These are phyloP conservation scores for Quambalaria eucalypti DNA, from an alignment of 1,284 basidiomycete species.

Conservation along the genomic window DNA sequence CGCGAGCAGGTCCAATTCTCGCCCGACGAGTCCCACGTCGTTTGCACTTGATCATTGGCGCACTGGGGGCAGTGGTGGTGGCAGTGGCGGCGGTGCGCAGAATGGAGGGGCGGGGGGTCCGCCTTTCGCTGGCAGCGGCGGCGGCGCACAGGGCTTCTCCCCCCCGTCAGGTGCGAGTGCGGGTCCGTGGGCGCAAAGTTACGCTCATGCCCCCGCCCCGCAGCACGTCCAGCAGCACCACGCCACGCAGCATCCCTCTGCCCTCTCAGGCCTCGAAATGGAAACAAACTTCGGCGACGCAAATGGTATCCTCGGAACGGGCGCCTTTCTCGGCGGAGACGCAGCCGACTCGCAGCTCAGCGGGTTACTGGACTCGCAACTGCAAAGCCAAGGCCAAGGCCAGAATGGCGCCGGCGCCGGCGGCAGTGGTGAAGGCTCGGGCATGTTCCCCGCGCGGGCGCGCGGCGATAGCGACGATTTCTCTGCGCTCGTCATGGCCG, in stretches of 20 bases:
- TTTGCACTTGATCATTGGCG: too few relatives aligned
- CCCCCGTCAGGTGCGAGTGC: too few relatives aligned
- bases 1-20: background rate
- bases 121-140: too few relatives aligned
- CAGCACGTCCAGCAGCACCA: background rate
- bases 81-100: background rate
- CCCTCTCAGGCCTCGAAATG: background rate
- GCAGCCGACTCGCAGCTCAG: background rate
- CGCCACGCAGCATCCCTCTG: background rate
- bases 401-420: too few relatives aligned
- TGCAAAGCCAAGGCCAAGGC: too few relatives aligned
- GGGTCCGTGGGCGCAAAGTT: too few relatives aligned
- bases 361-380: background rate
- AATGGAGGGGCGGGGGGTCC: too few relatives aligned
- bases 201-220: too few relatives aligned
- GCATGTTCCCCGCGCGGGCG: too few relatives aligned
- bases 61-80: background rate
- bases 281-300: background rate
- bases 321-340: background rate
- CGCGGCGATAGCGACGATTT: background rate
- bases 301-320: background rate
- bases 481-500: background rate
- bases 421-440: too few relatives aligned
- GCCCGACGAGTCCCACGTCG: too few relatives aligned
- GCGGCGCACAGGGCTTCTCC: too few relatives aligned